Base-by-base conservation (phyloP, 371 early-diverging fungal genomes). In the Mucor racemosus region DNA sequence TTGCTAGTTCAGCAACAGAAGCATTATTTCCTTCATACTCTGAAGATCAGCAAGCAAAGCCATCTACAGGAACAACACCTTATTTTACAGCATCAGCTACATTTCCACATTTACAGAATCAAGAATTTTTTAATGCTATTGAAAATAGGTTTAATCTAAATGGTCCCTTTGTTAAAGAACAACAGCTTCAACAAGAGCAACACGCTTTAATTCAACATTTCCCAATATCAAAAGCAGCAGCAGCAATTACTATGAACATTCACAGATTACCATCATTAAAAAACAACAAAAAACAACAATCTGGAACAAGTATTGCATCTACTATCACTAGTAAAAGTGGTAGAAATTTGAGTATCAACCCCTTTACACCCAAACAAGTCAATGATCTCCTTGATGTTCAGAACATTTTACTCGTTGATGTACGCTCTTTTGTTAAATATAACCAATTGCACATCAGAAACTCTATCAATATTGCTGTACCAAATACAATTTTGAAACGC, bases 401-500 rank as follows among this genome's bases (percentile, higher is more conserved):
- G 6, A 58, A 70, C 56, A 79, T 19, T 61, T 50, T 21, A 41
- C n/a, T 7, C 11, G 38, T 38, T 38, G 90, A 87, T 61, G 78
- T 87, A 59, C 85, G 88, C 14, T 77, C 90, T 0, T 75, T 84
- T 69, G 79, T 76, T 4, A 80, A 84, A 35, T 80, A 76, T 58
- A 72, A 82, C 5, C 76, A 69, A 8, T 72, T 75, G 5, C 78
- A 75, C 10, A 80, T 90, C 34, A 70, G 71, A 42, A 56, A 65
- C 3, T 74, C 88, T 11, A 75, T 90, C 46, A 79, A 82, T 54
- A 75, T 88, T 14, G 81, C 80, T 63, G 71, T 87, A 17, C 87
- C 88, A 46, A 84, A 72, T 60, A 86, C 88, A 31, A 77, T 90
- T 1, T 71, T 90, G 39, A 84, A 81, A 60, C 56, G 88, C 53